These are phyloP conservation scores for Sherardia arvensis DNA, from an alignment of 257 asterid genomes.

Conservation along the genomic window DNA sequence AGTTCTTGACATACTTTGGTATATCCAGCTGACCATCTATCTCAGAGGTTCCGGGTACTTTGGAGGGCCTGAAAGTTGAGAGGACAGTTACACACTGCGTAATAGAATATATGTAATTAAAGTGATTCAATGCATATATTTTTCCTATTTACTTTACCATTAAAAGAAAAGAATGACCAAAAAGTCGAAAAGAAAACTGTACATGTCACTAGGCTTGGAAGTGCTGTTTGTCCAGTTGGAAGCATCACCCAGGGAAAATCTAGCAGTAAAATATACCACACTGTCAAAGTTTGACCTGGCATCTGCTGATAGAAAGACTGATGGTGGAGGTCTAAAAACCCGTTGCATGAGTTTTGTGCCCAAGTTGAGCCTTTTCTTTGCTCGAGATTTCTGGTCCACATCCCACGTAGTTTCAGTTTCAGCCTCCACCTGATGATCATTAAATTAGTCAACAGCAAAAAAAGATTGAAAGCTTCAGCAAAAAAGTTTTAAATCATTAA, in stretches of 20 bases:
- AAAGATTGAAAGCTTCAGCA: conserved; percentile 3
- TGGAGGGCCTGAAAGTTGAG: conserved; percentile 32
- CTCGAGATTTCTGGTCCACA: conserved; percentile 26
- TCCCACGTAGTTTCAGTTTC: conserved; percentile 33
- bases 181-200: conserved; percentile 14
- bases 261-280: conserved; percentile 46
- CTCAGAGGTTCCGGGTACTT: conserved; percentile 26
- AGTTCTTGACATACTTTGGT: conserved; percentile 34
- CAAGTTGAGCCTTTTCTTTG: conserved; percentile 51
- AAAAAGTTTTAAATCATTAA: background rate
- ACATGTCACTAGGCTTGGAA: conserved; percentile 26
- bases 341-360: conserved; percentile 63
- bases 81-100: background rate
- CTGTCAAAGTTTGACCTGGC: conserved; percentile 36
- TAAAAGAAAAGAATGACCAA: background rate
- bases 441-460: background rate
- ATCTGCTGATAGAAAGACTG: conserved; percentile 37
- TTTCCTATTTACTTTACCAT: background rate
- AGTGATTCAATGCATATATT: background rate
- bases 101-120: background rate
- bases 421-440: conserved; percentile 31
- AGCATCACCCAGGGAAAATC: conserved; percentile 65
- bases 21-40: conserved; percentile 22
- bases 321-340: conserved; percentile 47
- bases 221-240: conserved; percentile 33